Base-by-base conservation (phyloP, 2,329 filamentous ascomycete genomes). In the Sphaerostilbella broomeana region DNA sequence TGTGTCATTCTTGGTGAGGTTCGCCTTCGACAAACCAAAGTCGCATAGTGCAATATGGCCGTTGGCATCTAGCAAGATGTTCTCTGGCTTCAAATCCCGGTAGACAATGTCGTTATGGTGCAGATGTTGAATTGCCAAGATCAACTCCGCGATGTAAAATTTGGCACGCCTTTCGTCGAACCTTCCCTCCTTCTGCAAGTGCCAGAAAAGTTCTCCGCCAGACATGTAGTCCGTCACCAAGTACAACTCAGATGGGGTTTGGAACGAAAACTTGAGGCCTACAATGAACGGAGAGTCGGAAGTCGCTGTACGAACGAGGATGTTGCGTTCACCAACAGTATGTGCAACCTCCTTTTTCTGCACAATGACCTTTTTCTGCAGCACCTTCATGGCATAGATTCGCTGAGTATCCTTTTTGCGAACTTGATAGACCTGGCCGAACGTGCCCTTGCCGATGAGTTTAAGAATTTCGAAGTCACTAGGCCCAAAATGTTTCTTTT, bases 211-310 rank as follows among this genome's bases (percentile, higher is more conserved):
- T 63, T 98, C 92, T 42, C 92, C 92, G 26, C 92, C 92, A 12
- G 92, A 98, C 92, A 98, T 97, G 69, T 95, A 98, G 60, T 97
- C 92, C 5, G 92, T 97, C 11, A 98, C 92, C n/a, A 98, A 73
- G 59, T 97, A 97, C 2, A 98, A 76, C 61, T 98, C 92, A 4
- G 89, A 92, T 2, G 89, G 86, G 0, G 92, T 97, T 62, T 98
- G 92, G 69, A 98, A 98, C 0, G 92, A 97, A 59, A 97, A 98
- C 57, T 98, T 98, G 54, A 98, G 73, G 6, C 90, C 90, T 27
- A 98, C 92, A 47, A 98, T 98, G 58, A 98, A 98, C 0, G 90
- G 87, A 12, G 92, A 98, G 49, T 97, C 88, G 1, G 90, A 82
- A 65, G 86, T 97, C 19, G 92, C 92, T 4, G 92, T 98, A 49